Conservation (phyloP, 768 basidiomycete genomes). For the Phaeotremella skinneri region DNA sequence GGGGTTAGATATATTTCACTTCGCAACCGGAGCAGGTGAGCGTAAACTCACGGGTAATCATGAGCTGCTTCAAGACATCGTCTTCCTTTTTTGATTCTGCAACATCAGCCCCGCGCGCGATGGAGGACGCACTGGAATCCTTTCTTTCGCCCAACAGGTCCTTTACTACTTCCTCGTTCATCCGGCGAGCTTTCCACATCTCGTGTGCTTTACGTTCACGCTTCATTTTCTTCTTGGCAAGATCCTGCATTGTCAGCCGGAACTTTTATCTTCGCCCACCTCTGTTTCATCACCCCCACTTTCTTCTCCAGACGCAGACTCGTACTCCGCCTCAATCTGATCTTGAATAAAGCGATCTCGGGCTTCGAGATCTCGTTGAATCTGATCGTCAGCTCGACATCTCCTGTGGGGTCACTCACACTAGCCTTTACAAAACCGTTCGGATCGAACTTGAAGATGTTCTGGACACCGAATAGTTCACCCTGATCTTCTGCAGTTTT, state of each 20-base stretch:
- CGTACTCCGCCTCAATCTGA: constrained; percentile 37
- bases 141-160: constrained; percentile 19
- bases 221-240: constrained; percentile 26
- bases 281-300: constrained; percentile 19
- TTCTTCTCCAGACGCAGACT: constrained; percentile 27
- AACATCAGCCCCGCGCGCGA: neutral
- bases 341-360: constrained; percentile 43
- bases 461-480: constrained; percentile 48
- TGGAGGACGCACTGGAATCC: constrained; percentile 1
- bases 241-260: constrained; percentile 18
- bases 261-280: constrained; percentile 8
- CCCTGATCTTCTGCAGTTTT: constrained; percentile 33
- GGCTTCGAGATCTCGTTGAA: constrained; percentile 33
- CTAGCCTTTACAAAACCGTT: constrained; percentile 39
- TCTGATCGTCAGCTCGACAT: constrained; percentile 19
- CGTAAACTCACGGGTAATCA: constrained; percentile 13
- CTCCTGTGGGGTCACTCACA: constrained; percentile 20
- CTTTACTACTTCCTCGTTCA: constrained; percentile 21
- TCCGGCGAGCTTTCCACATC: constrained; percentile 8
- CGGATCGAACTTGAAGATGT: constrained; percentile 47
- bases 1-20: constrained; percentile 3
- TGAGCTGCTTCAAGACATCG: constrained; percentile 18
- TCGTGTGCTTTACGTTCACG: constrained; percentile 23
- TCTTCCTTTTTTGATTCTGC: constrained; percentile 5
- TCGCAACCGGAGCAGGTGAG: neutral